These are phyloP conservation scores for Aureoboletus auriporus DNA, from an alignment of 768 basidiomycete species.

Conservation along the genomic window DNA sequence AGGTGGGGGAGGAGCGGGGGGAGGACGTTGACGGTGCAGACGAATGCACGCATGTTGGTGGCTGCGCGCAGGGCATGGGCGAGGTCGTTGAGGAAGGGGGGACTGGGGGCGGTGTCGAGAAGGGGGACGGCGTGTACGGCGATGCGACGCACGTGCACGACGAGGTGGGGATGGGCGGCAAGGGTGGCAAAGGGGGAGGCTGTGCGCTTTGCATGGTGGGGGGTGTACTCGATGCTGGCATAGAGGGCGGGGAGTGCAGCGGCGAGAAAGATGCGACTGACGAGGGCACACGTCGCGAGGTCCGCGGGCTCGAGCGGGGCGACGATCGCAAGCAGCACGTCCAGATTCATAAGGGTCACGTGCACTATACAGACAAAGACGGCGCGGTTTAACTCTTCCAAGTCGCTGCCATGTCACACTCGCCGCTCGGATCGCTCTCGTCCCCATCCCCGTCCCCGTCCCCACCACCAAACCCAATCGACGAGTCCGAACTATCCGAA, in stretches of 20 bases:
- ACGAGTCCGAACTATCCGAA: conserved; percentile 76
- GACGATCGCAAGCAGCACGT: conserved; percentile 71
- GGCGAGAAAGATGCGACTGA: conserved; percentile 61
- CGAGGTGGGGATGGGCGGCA: conserved; percentile 47
- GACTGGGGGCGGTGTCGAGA: conserved; percentile 35
- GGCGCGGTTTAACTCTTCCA: too few relatives aligned
- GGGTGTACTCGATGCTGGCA: conserved; percentile 48
- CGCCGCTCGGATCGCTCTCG: conserved; percentile 56
- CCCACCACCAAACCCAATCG: conserved; percentile 37
- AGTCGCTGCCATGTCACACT: conserved; percentile 18
- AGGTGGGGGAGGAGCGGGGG: conserved; percentile 49
- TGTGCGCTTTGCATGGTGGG: conserved; percentile 50
- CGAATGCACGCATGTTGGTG: conserved; percentile 53
- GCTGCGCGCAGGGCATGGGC: conserved; percentile 44
- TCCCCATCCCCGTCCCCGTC: conserved; percentile 71
- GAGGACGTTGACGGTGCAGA: conserved; percentile 45
- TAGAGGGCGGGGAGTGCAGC: conserved; percentile 65
- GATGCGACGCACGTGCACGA: conserved; percentile 55
- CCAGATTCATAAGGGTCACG: conserved; percentile 54
- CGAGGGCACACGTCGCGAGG: conserved; percentile 57
- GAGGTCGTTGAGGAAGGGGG: conserved; percentile 53
- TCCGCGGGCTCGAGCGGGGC: conserved; percentile 47
- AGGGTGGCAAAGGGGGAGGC: conserved; percentile 64
- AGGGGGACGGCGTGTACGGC: conserved; percentile 50
- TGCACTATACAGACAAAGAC: conserved; percentile 2